phyloP scores from a whole-genome alignment of 331 rosid species.

The Malus hybrid region DNA sequence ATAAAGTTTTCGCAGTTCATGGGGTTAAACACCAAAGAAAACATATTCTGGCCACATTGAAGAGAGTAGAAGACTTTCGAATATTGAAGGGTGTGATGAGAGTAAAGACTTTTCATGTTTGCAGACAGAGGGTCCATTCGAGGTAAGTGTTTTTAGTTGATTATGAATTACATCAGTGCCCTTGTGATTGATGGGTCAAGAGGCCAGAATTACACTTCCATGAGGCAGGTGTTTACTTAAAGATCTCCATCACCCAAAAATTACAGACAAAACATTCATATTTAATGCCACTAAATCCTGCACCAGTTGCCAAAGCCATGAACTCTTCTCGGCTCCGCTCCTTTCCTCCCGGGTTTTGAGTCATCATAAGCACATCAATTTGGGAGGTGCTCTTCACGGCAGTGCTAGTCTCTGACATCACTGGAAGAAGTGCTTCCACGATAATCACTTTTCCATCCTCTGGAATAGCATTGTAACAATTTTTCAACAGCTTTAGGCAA shows the following conservation, averaged over 20 bases:
- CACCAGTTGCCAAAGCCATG: slow-evolving; percentile 27
- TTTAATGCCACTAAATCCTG: slow-evolving; percentile 45
- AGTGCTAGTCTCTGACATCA: slow-evolving; percentile 11
- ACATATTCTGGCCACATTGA: too few species aligned
- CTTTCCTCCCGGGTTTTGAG: slow-evolving; percentile 37
- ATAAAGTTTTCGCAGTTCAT: too few species aligned
- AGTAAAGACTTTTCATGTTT: too few species aligned
- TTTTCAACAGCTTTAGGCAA: slow-evolving; percentile 49
- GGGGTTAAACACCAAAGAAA: too few species aligned
- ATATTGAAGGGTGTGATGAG: too few species aligned
- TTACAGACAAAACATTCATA: slow-evolving; percentile 3
- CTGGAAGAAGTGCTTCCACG: slow-evolving; percentile 35
- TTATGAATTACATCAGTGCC: too few species aligned
- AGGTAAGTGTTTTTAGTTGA: too few species aligned
- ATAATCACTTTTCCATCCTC: slow-evolving; percentile 45
- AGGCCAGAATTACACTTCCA: too few species aligned
- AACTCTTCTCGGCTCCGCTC: slow-evolving; percentile 34
- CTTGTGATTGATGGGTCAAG: too few species aligned
- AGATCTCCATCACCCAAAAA: slow-evolving; percentile 15
- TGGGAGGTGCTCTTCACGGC: neutral
- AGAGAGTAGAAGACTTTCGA: too few species aligned
- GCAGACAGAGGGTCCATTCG: too few species aligned
- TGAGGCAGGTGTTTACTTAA: neutral
- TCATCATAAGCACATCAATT: slow-evolving; percentile 34
- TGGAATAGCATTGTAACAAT: slow-evolving; percentile 35